Percentiles rank a stretch among this genome's conserved stretches.
Evolutionary conservation across 2,329 filamentous ascomycete species (phyloP).

Genomic region (Rutstroemia sp.): DNA sequence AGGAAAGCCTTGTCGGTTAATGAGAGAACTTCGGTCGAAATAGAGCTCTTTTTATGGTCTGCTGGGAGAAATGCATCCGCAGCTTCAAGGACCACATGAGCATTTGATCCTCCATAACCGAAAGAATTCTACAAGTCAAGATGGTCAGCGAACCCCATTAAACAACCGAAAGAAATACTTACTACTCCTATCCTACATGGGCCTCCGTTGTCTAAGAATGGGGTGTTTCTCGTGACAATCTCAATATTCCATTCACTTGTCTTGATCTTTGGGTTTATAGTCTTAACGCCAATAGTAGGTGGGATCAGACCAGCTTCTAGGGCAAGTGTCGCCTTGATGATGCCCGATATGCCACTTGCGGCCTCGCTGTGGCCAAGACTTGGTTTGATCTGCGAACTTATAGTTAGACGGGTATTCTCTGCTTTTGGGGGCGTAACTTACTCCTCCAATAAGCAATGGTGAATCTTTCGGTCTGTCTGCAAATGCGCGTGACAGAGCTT

Average conservation of each 20-base stretch:
- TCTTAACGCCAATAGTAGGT: no score
- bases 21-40: background rate
- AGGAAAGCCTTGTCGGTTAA: background rate
- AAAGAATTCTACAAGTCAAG: constrained; percentile 24
- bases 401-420: no score
- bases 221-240: background rate
- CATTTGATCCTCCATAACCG: background rate
- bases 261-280: constrained; percentile 22
- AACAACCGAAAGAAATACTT: constrained; percentile 9
- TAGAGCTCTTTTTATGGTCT: background rate
- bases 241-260: background rate
- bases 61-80: background rate
- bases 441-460: no score
- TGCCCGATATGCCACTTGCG: background rate
- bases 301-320: background rate
- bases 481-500: no score
- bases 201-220: background rate
- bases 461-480: no score
- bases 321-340: background rate
- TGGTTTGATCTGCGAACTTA: background rate
- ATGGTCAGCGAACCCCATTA: background rate
- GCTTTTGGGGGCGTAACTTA: no score
- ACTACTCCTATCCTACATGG: background rate
- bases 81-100: background rate
- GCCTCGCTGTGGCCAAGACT: constrained; percentile 5